A percentile compares a stretch with the other conserved stretches of the same genome.
These are phyloP conservation scores for Fraxinus pennsylvanica DNA, from an alignment of 257 asterid species.

Conservation along the genomic window DNA sequence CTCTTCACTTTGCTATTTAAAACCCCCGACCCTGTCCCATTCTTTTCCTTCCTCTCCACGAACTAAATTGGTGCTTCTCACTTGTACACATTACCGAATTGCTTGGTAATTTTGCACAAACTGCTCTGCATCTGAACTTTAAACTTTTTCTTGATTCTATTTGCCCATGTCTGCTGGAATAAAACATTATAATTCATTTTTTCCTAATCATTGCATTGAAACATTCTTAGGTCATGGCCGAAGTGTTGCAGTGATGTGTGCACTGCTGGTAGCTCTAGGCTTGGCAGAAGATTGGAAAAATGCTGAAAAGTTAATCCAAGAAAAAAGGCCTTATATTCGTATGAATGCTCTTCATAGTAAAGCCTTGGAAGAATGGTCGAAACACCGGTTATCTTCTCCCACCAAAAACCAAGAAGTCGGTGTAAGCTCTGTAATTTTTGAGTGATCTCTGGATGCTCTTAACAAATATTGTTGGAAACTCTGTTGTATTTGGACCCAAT, in stretches of 20 bases:
- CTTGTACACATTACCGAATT: neutral
- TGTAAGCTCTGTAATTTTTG: constrained; percentile 28
- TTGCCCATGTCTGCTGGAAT: neutral
- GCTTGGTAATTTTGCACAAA: neutral
- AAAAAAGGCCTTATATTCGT: constrained; percentile 67
- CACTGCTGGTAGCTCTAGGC: constrained; percentile 85
- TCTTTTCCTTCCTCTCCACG: no score
- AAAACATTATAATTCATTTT: neutral
- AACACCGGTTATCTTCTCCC: constrained; percentile 54
- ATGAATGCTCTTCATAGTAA: constrained; percentile 75
- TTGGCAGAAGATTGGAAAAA: constrained; percentile 87
- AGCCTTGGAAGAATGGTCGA: constrained; percentile 94
- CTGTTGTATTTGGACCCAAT: neutral
- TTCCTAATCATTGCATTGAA: constrained; percentile 4
- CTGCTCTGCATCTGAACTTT: neutral
- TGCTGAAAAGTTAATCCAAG: constrained; percentile 75
- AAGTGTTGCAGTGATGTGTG: constrained; percentile 94
- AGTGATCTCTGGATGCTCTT: constrained; percentile 27
- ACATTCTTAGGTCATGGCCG: constrained; percentile 75
- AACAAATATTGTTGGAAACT: neutral
- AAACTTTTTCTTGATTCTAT: neutral
- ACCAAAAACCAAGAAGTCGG: constrained; percentile 36
- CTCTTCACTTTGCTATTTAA: no score
- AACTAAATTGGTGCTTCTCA: neutral
- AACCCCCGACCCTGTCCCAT: no score